Base-by-base conservation (phyloP, 768 basidiomycete species). In the Tylopilus subfusipes region DNA sequence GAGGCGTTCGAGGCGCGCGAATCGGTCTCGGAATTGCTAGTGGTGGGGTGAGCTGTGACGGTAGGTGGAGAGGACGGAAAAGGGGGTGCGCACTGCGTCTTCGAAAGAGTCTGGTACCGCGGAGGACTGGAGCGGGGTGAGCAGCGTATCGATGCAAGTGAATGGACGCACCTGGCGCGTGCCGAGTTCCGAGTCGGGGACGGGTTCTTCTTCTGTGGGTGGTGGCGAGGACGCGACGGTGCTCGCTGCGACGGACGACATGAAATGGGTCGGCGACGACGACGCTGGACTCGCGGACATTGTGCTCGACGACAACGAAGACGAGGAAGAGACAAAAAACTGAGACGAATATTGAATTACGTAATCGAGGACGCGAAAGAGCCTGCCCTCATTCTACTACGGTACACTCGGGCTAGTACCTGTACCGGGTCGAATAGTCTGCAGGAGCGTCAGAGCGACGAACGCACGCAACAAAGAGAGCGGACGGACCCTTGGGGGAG, bases 341-440 rank as follows among this genome's bases (percentile, higher is more conserved):
- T 25, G n/a, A 44, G n/a, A n/a, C 21, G 24, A 9, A 24, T 22
- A 36, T 33, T 54, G 24, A 55, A 60, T 68, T 70, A 68, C 54
- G 46, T 67, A 53, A 68, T 67, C 67, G 45, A 33, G 21, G 13
- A 67, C 67, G 60, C 67, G 67, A 65, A 33, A 59, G n/a, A 40
- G 46, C 61, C 63, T 38, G 64, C 68, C 67, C 67, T 70, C 1
- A 56, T 43, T 2, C 31, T 39, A 39, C 2, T 21, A n/a, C 8
- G 25, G 31, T 5, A 29, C 21, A 48, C 29, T 2, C 9, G 25
- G 10, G 10, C 45, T 63, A 89, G 71, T 90, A 90, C 60, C 86
- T 80, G 75, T 90, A 87, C 30, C 89, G 80, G 8, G 89, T 91
- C 19, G 89, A 90, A 64, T 91, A 91, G 66, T 91, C 89, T 90